Percentiles rank a stretch among this genome's conserved stretches.
Conservation (phyloP, 2,329 filamentous ascomycete genomes). For the Xylariaceae sp. region DNA sequence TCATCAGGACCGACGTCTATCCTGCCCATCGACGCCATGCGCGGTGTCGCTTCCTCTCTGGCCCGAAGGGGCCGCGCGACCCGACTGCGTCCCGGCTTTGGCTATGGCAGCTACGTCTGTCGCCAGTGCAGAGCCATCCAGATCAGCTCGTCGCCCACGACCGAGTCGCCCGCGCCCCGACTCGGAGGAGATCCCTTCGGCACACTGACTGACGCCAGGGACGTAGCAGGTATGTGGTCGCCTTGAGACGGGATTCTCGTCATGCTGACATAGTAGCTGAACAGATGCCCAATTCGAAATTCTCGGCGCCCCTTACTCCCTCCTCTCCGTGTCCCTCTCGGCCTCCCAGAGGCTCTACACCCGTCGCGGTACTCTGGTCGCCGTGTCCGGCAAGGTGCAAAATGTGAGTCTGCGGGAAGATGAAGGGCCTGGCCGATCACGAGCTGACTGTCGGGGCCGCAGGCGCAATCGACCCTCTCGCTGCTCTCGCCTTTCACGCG, state of each 20-base stretch:
- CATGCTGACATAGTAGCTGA: neutral
- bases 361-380: slow-evolving; percentile 82
- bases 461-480: slow-evolving; percentile 85
- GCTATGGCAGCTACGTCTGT: slow-evolving; percentile 34
- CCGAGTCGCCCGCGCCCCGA: slow-evolving; percentile 40
- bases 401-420: slow-evolving; percentile 51
- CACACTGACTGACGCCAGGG: slow-evolving; percentile 35
- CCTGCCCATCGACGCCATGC: slow-evolving; percentile 16
- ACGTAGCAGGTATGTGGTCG: slow-evolving; percentile 43
- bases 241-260: neutral
- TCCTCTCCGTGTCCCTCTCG: slow-evolving; percentile 87
- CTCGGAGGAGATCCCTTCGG: slow-evolving; percentile 49
- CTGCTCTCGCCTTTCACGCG: slow-evolving; percentile 77
- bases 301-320: slow-evolving; percentile 81
- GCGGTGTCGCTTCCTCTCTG: slow-evolving; percentile 18
- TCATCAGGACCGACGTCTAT: neutral
- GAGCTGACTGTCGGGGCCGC: slow-evolving; percentile 5
- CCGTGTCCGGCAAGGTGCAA: slow-evolving; percentile 80
- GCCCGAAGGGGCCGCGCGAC: slow-evolving; percentile 16
- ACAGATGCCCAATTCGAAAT: slow-evolving; percentile 93
- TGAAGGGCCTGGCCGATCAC: slow-evolving; percentile 3
- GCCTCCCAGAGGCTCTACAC: slow-evolving; percentile 93
- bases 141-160: slow-evolving; percentile 54
- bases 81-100: slow-evolving; percentile 15
- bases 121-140: slow-evolving; percentile 53